Evolutionary conservation across 2,329 filamentous ascomycete genomes (phyloP).

Genomic region (Calonectria hawksworthii): DNA sequence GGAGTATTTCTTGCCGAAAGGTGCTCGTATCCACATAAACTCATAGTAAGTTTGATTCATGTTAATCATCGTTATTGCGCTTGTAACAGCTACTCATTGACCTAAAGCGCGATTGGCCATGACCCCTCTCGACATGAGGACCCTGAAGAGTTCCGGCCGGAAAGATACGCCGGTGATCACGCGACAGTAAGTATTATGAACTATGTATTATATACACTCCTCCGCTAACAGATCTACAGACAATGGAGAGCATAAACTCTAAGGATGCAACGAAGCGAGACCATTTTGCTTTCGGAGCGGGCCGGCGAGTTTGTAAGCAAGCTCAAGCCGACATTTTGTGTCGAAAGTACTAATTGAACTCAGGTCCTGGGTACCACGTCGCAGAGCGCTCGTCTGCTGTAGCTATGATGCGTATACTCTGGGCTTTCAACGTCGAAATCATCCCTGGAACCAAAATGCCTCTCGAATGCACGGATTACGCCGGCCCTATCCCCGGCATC

Average conservation of each 20-base stretch:
- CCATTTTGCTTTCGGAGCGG: neutral
- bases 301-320: neutral
- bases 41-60: neutral
- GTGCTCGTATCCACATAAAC: neutral
- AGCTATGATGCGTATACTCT: neutral
- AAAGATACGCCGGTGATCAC: neutral
- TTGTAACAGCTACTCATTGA: neutral
- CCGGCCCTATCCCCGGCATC: neutral
- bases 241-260: neutral
- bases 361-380: neutral
- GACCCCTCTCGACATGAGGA: neutral
- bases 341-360: neutral
- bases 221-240: neutral
- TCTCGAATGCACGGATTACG: neutral
- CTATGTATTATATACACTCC: neutral
- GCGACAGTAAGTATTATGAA: neutral
- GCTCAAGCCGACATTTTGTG: neutral
- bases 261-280: neutral
- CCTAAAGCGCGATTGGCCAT: neutral
- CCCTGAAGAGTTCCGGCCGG: neutral
- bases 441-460: neutral
- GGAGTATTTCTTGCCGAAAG: neutral
- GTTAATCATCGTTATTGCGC: neutral
- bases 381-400: neutral
- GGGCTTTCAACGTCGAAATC: neutral